Conservation (phyloP, 225 moss, liverwort and hornwort genomes). For the Bryoerythrophyllum caledonicum region DNA sequence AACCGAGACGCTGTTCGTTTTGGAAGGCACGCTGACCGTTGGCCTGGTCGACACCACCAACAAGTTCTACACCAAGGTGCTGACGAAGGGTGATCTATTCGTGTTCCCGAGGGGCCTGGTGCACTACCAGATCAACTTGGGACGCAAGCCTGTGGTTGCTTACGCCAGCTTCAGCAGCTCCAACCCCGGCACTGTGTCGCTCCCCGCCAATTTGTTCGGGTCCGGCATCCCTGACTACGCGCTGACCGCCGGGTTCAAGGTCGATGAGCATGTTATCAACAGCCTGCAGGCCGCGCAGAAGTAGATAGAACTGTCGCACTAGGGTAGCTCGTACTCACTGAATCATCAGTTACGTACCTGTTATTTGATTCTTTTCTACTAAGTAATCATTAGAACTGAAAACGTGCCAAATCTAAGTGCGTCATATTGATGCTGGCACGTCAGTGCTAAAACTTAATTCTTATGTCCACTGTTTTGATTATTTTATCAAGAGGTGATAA, state of each 20-base stretch:
- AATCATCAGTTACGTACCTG: no score
- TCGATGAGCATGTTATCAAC: not conserved
- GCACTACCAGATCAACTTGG: conserved; percentile 34
- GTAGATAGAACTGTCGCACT: not conserved
- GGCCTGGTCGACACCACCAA: conserved; percentile 26
- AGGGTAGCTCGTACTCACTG: not conserved
- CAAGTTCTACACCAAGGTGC: conserved; percentile 5
- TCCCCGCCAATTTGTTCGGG: conserved; percentile 6
- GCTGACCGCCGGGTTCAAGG: not conserved
- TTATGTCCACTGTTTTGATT: no score
- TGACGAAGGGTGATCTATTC: conserved; percentile 20
- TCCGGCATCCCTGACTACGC: conserved; percentile 43
- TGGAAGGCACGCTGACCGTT: conserved; percentile 19
- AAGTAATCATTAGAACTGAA: no score
- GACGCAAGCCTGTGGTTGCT: not conserved
- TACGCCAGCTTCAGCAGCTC: conserved; percentile 27
- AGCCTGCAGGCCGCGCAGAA: not conserved
- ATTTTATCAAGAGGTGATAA: no score
- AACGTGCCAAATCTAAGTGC: no score
- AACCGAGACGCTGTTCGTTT: conserved; percentile 24
- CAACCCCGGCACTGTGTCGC: conserved; percentile 4
- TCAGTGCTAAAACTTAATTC: no score
- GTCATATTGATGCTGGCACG: no score
- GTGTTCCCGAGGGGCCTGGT: conserved; percentile 32
- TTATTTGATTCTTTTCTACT: no score